phyloP scores from a whole-genome alignment of 805 yeast species.

The Novakomyces olei region DNA sequence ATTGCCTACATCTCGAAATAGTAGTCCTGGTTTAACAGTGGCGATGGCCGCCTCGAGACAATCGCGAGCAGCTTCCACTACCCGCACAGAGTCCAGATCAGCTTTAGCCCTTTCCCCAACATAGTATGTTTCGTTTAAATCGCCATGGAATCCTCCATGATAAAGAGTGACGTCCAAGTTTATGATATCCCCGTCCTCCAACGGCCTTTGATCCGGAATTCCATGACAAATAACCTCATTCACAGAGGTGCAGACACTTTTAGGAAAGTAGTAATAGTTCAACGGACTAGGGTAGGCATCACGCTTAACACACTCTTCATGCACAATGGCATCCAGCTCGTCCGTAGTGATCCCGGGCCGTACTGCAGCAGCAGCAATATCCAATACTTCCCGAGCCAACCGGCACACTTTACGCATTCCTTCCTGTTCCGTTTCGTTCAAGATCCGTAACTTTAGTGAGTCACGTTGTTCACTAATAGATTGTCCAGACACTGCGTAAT shows the following conservation, averaged over 20 bases:
- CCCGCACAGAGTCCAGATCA: slow-evolving; percentile 62
- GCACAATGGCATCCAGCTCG: slow-evolving; percentile 67
- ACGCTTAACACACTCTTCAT: slow-evolving; percentile 69
- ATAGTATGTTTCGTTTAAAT: slow-evolving; percentile 87
- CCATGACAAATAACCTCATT: slow-evolving; percentile 96
- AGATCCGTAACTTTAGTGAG: slow-evolving; percentile 38
- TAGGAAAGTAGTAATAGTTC: slow-evolving; percentile 84
- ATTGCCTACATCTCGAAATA: slow-evolving; percentile 71
- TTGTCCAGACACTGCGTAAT: slow-evolving; percentile 58
- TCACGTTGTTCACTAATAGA: slow-evolving; percentile 59
- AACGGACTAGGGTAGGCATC: slow-evolving; percentile 86
- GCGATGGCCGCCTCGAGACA: slow-evolving; percentile 65
- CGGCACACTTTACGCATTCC: slow-evolving; percentile 54
- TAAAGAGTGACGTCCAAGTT: slow-evolving; percentile 74
- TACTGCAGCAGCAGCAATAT: slow-evolving; percentile 62
- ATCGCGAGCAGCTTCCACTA: slow-evolving; percentile 83
- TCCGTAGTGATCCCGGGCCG: slow-evolving; percentile 86
- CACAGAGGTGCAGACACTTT: slow-evolving; percentile 76
- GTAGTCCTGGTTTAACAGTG: slow-evolving; percentile 72
- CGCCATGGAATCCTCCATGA: slow-evolving; percentile 79
- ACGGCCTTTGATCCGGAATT: slow-evolving; percentile 71
- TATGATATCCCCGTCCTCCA: slow-evolving; percentile 84
- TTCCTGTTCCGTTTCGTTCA: slow-evolving; percentile 45
- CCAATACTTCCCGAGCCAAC: slow-evolving; percentile 72
- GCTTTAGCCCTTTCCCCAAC: slow-evolving; percentile 72